Conservation (phyloP, 441 rosid species). For the Gossypium schwendimanii region DNA sequence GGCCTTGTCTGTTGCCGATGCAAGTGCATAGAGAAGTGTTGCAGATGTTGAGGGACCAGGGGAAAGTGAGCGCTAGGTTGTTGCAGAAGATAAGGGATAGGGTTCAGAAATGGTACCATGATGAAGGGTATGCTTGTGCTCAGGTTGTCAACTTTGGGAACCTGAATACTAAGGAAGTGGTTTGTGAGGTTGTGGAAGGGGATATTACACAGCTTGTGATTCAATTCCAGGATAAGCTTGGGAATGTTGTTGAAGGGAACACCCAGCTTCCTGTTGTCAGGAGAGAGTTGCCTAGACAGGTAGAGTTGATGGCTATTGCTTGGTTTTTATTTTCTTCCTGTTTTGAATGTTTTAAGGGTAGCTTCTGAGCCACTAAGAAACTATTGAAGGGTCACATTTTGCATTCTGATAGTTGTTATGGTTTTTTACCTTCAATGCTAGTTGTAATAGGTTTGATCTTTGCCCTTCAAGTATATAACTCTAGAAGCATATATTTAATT, state of each 20-base stretch:
- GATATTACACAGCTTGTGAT: constrained; percentile 76
- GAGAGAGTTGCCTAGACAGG: constrained; percentile 89
- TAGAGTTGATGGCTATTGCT: constrained; percentile 6
- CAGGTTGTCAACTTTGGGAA: constrained; percentile 97
- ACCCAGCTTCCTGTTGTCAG: constrained; percentile 73
- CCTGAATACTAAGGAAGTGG: constrained; percentile 80
- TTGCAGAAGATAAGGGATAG: constrained; percentile 89
- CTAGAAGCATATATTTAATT: neutral
- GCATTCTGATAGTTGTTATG: neutral
- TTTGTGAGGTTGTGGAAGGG: constrained; percentile 96
- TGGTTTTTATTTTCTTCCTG: neutral
- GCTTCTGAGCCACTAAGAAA: neutral
- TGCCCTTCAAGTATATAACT: neutral
- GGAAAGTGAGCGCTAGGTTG: constrained; percentile 81
- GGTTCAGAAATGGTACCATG: constrained; percentile 94
- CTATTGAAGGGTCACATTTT: neutral
- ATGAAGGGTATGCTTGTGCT: constrained; percentile 91
- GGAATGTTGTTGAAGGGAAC: constrained; percentile 93
- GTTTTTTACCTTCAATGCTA: neutral
- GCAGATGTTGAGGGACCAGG: constrained; percentile 64
- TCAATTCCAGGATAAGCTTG: constrained; percentile 91
- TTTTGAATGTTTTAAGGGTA: neutral
- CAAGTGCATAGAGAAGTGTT: constrained; percentile 51
- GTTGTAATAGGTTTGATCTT: neutral
- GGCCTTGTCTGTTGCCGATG: constrained; percentile 66